Evolutionary conservation across 352 stramenopile species (phyloP), one percentile per base, ranked within the genome.

Genomic region (Phytophthora idaei): DNA sequence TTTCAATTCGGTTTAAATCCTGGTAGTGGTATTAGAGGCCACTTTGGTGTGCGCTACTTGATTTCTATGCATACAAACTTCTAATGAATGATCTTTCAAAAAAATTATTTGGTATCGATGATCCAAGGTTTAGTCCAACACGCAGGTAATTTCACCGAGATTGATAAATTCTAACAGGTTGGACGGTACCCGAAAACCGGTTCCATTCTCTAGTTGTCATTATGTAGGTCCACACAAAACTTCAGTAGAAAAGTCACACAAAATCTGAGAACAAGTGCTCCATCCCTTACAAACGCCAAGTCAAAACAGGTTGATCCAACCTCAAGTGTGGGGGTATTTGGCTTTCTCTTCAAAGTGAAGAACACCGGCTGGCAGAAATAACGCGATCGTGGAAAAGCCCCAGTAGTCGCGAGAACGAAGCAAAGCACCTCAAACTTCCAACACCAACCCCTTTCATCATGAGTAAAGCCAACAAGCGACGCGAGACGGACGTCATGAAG

Each of bases 401-500:
- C 56, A 61, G 47, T 55, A 73, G 46, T 55, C 52, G 53, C 47
- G n/a, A 69, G 34, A 64, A 61, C 34, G 12, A 54, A 51, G n/a
- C 36, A 36, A 49, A 25, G 31, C 37, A 1, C 25, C 11, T 7
- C 21, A 31, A 54, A 34, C 34, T 37, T 12, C 15, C 29, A 14
- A 49, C 48, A 15, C 61, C n/a, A 44, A 11, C 14, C 48, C 5
- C 41, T 29, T 54, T n/a, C 11, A 74, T 27, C 60, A 93, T 90
- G 81, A 80, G 61, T 73, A 86, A 86, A 61, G 78, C 73, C 68
- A 95, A 90, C 71, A 94, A 92, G 68, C 87, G 89, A 56, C 85
- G 87, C 57, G 88, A 95, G 64, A 94, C 81, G 46, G 89, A 97
- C 71, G 87, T 97, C 73, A 97, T 97, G 89, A 97, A 97, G 76